Conservation (phyloP, 2,329 filamentous ascomycete genomes). For the Xylariaceae sp. region DNA sequence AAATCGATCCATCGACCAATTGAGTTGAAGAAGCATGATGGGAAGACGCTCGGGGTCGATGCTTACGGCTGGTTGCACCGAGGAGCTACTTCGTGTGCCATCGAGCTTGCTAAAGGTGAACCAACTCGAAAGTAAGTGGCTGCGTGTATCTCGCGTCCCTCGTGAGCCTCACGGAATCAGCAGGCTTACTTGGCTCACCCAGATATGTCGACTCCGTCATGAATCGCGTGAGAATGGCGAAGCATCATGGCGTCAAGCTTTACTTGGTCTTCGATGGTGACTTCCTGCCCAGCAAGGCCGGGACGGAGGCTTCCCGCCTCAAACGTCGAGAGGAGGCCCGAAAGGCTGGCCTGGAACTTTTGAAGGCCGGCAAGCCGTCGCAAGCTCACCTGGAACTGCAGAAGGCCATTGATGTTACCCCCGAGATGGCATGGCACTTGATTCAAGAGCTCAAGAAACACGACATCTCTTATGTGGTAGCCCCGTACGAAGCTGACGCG, state of each 20-base stretch:
- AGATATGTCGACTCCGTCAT: conserved; percentile 89
- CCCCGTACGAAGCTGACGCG: conserved; percentile 95
- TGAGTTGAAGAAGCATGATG: conserved; percentile 77
- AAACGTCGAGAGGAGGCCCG: conserved; percentile 70
- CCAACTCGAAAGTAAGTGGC: conserved; percentile 71
- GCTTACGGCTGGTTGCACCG: conserved; percentile 98
- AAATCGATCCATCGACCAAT: conserved; percentile 93
- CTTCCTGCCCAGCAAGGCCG: conserved; percentile 85
- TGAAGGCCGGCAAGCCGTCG: conserved; percentile 71
- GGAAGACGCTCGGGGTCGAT: conserved; percentile 88
- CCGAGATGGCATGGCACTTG: conserved; percentile 84
- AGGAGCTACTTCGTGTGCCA: conserved; percentile 80
- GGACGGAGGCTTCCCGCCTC: conserved; percentile 72
- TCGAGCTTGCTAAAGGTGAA: conserved; percentile 82
- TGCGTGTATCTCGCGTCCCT: conserved; percentile 1
- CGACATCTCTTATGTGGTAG: conserved; percentile 80
- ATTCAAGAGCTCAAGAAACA: conserved; percentile 86
- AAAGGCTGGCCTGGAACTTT: conserved; percentile 65
- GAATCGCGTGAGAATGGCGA: conserved; percentile 85
- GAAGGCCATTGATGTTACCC: conserved; percentile 92
- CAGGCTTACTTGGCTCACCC: conserved; percentile 4
- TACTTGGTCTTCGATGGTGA: conserved; percentile 97
- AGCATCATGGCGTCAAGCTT: conserved; percentile 87
- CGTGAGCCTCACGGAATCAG: not conserved
- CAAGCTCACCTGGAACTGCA: conserved; percentile 83